These are phyloP conservation scores for Annona cherimola DNA, from an alignment of 164 flowering plant species.

Conservation along the genomic window DNA sequence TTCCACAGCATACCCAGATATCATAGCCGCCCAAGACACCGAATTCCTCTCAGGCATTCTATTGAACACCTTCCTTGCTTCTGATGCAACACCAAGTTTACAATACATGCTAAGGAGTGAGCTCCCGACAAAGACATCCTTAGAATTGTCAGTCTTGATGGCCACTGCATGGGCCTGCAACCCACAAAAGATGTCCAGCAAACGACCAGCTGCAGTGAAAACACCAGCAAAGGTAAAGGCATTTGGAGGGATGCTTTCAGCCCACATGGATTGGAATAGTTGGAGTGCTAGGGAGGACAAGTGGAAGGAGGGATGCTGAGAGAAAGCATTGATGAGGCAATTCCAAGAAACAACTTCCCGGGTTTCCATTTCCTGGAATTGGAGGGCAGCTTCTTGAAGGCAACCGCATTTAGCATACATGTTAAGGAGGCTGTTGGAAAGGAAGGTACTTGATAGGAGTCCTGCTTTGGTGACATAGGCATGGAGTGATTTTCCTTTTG, in stretches of 20 bases:
- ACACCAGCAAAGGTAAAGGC: constrained; percentile 64
- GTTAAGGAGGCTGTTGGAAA: constrained; percentile 57
- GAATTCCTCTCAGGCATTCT: constrained; percentile 66
- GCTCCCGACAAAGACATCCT: constrained; percentile 65
- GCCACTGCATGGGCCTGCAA: constrained; percentile 50
- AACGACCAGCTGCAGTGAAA: constrained; percentile 45
- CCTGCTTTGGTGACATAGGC: constrained; percentile 56
- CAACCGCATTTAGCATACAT: constrained; percentile 58
- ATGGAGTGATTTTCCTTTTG: constrained; percentile 45
- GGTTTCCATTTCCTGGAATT: constrained; percentile 37
- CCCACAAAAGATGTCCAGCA: constrained; percentile 21
- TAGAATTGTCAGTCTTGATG: constrained; percentile 25
- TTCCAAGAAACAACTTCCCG: constrained; percentile 72
- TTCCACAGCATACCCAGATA: constrained; percentile 69
- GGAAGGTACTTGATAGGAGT: constrained; percentile 26
- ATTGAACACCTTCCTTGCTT: constrained; percentile 63
- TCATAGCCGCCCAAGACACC: constrained; percentile 71
- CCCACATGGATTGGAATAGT: constrained; percentile 52
- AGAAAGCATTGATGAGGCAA: constrained; percentile 56
- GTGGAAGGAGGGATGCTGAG: constrained; percentile 30
- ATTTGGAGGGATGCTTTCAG: constrained; percentile 38
- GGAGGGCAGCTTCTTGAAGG: constrained; percentile 35
- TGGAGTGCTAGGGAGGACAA: constrained; percentile 25
- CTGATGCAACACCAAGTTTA: constrained; percentile 41
- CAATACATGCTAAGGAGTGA: constrained; percentile 61